Percentiles rank a stretch among this genome's conserved stretches.
These are phyloP conservation scores for Cytidiella melzeri DNA, from an alignment of 768 basidiomycete genomes.

Conservation along the genomic window DNA sequence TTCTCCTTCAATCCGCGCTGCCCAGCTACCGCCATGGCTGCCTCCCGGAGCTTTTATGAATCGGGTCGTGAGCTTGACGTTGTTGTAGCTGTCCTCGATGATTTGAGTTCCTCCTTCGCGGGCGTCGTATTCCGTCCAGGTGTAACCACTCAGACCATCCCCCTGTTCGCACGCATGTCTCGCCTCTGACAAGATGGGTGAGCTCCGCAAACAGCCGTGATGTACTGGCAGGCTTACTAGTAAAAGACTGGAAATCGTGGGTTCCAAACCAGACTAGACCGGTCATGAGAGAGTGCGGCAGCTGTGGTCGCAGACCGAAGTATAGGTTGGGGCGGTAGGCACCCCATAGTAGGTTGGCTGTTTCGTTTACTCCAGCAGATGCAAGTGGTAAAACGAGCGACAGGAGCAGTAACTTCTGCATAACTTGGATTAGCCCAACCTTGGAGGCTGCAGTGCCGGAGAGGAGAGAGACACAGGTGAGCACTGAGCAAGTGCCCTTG, in stretches of 20 bases:
- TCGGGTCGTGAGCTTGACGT: constrained; percentile 78
- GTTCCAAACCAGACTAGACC: constrained; percentile 95
- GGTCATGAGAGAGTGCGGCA: constrained; percentile 87
- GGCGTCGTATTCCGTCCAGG: constrained; percentile 84
- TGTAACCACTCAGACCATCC: constrained; percentile 75
- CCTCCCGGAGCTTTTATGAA: constrained; percentile 84
- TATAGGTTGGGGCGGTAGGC: constrained; percentile 91
- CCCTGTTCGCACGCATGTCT: constrained; percentile 89
- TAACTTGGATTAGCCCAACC: background rate
- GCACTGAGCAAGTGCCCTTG: too few species aligned
- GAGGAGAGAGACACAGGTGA: too few species aligned
- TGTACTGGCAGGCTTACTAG: constrained; percentile 38
- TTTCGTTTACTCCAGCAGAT: constrained; percentile 32
- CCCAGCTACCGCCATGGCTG: constrained; percentile 84
- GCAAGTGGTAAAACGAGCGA: background rate
- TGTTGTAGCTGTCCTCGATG: constrained; percentile 74
- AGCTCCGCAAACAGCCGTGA: background rate
- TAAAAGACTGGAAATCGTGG: constrained; percentile 69
- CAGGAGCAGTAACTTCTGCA: background rate
- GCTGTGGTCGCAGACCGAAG: constrained; percentile 81
- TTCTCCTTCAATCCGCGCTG: constrained; percentile 73
- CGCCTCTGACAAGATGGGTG: constrained; percentile 38
- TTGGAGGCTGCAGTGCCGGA: too few species aligned
- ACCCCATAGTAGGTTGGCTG: constrained; percentile 66
- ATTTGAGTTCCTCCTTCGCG: constrained; percentile 84